phyloP scores from a whole-genome alignment of 2,329 filamentous ascomycete species.

The Aphanoascus verrucosus region DNA sequence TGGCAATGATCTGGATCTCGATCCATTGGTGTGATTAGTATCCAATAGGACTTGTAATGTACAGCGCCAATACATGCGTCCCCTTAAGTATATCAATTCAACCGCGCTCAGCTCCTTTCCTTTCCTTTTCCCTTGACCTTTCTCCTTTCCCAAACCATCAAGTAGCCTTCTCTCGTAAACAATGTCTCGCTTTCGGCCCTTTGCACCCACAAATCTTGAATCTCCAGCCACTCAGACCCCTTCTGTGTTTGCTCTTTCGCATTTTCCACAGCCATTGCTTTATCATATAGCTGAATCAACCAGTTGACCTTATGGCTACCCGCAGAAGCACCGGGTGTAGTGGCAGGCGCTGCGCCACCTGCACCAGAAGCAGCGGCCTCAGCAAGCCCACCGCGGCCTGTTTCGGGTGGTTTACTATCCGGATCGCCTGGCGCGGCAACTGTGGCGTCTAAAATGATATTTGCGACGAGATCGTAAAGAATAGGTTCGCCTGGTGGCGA shows the following conservation, averaged over 20 bases:
- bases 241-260: conserved; percentile 22
- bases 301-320: conserved; percentile 88
- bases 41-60: no score
- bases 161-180: conserved; percentile 85
- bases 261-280: conserved; percentile 44
- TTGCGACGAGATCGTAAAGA: conserved; percentile 90
- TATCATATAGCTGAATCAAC: conserved; percentile 82
- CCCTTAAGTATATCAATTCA: background rate
- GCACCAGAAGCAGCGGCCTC: conserved; percentile 24
- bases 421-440: conserved; percentile 56
- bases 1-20: no score
- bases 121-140: conserved; percentile 36
- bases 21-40: no score
- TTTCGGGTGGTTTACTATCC: conserved; percentile 28
- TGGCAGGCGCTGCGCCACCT: conserved; percentile 13
- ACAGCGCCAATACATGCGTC: no score
- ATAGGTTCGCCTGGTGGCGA: conserved; percentile 70
- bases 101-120: conserved; percentile 24
- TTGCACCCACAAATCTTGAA: conserved; percentile 90
- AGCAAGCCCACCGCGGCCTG: conserved; percentile 29
- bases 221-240: conserved; percentile 76
- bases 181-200: conserved; percentile 78
- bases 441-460: conserved; percentile 54
- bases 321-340: conserved; percentile 59
- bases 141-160: conserved; percentile 92